A percentile compares a stretch with the other conserved stretches of the same genome.
These are phyloP conservation scores for Clonostachys sp. DNA, from an alignment of 2,329 filamentous ascomycete species.

Conservation along the genomic window DNA sequence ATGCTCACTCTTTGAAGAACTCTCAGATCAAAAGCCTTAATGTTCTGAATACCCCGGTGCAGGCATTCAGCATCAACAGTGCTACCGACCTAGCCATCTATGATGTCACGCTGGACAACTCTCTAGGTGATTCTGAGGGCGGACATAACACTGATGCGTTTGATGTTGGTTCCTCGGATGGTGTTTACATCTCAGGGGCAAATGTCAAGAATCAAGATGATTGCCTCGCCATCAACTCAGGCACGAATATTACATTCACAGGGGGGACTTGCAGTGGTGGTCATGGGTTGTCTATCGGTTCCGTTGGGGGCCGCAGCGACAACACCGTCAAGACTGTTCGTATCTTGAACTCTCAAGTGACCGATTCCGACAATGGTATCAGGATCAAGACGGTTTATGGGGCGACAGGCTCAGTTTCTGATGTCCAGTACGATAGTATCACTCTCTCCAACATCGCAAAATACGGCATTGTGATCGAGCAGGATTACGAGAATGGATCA, in stretches of 20 bases:
- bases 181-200: slow-evolving; percentile 47
- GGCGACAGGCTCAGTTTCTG: slow-evolving; percentile 36
- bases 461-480: slow-evolving; percentile 30
- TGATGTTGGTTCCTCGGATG: slow-evolving; percentile 44
- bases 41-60: slow-evolving; percentile 34
- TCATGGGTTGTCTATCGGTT: slow-evolving; percentile 36
- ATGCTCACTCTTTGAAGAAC: slow-evolving; percentile 30
- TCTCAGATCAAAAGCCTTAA: slow-evolving; percentile 31
- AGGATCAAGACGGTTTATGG: slow-evolving; percentile 44
- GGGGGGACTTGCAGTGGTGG: slow-evolving; percentile 36
- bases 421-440: slow-evolving; percentile 36
- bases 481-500: slow-evolving; percentile 43
- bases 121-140: slow-evolving; percentile 23
- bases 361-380: slow-evolving; percentile 47
- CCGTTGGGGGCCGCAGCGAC: slow-evolving; percentile 39
- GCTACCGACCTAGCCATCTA: slow-evolving; percentile 24
- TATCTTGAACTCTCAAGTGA: slow-evolving; percentile 41
- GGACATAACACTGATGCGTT: slow-evolving; percentile 56
- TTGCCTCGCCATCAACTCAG: slow-evolving; percentile 54
- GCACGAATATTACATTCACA: slow-evolving; percentile 39
- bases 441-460: slow-evolving; percentile 34
- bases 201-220: slow-evolving; percentile 58
- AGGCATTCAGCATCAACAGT: slow-evolving; percentile 32
- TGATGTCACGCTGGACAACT: slow-evolving; percentile 30
- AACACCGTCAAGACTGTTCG: slow-evolving; percentile 47